Evolutionary conservation across 257 asterid species (phyloP).

Genomic region (Jasminum sambac): DNA sequence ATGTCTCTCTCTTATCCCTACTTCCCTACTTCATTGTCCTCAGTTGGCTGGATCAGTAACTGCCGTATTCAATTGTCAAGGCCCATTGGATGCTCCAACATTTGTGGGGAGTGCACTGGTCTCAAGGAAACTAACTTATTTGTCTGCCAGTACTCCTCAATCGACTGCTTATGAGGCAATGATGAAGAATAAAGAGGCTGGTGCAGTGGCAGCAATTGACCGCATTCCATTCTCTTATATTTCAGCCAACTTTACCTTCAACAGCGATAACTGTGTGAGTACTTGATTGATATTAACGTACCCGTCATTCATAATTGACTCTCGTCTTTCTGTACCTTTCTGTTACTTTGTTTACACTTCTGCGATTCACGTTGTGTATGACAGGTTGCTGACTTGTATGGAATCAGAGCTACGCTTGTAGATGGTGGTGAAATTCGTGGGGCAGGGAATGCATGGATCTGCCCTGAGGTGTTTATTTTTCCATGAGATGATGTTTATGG

Average conservation of each 20-base stretch:
- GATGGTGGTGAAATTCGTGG: slow-evolving; percentile 99
- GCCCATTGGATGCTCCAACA: slow-evolving; percentile 95
- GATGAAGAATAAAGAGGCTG: slow-evolving; percentile 86
- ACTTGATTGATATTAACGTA: slow-evolving; percentile 20
- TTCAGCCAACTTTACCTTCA: slow-evolving; percentile 95
- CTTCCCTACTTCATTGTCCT: slow-evolving; percentile 27
- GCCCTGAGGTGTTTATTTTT: slow-evolving; percentile 86
- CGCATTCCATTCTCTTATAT: slow-evolving; percentile 87
- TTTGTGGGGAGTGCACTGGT: slow-evolving; percentile 97
- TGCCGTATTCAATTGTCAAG: slow-evolving; percentile 97
- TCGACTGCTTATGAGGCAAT: slow-evolving; percentile 89
- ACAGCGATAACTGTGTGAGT: slow-evolving; percentile 97
- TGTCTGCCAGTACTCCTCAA: slow-evolving; percentile 61
- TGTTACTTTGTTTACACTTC: slow-evolving; percentile 24
- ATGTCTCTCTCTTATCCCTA: slow-evolving; percentile 18
- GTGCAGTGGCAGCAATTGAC: slow-evolving; percentile 98
- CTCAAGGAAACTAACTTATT: slow-evolving; percentile 75
- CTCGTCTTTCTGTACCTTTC: slow-evolving; percentile 6
- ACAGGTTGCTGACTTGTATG: slow-evolving; percentile 98
- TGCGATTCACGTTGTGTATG: slow-evolving; percentile 21
- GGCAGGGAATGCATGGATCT: slow-evolving; percentile 99
- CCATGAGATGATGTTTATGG: slow-evolving; percentile 25
- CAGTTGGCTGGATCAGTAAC: slow-evolving; percentile 99
- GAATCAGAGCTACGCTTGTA: slow-evolving; percentile 94
- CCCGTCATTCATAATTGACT: slow-evolving; percentile 9